Percentiles rank a stretch among this genome's conserved stretches.
Evolutionary conservation across 176 grass and related monocot genomes (phyloP).

Genomic region (Tillandsia fasciculata): DNA sequence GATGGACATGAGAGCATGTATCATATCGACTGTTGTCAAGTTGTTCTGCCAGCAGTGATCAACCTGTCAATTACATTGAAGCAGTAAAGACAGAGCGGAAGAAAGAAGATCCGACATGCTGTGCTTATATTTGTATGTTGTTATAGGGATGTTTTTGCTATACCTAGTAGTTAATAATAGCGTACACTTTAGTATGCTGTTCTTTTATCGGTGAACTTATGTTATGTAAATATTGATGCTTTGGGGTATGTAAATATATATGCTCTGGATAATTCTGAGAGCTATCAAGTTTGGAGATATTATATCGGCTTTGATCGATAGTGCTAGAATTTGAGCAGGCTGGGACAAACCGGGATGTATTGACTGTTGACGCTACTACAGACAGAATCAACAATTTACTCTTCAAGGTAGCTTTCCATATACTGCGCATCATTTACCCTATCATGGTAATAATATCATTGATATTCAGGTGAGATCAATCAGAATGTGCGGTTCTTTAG

Average conservation of each 20-base stretch:
- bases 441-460: slow-evolving; percentile 14
- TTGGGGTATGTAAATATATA: not conserved
- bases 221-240: not conserved
- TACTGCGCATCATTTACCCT: not conserved
- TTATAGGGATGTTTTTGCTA: too few species aligned
- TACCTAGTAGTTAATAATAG: too few species aligned
- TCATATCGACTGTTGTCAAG: not conserved
- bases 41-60: not conserved
- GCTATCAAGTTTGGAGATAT: not conserved
- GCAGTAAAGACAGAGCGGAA: too few species aligned
- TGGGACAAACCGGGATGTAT: slow-evolving; percentile 63
- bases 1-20: too few species aligned
- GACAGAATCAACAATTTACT: slow-evolving; percentile 81
- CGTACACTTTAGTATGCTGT: too few species aligned
- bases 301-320: slow-evolving; percentile 7
- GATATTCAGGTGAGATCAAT: slow-evolving; percentile 74
- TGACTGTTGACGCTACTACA: slow-evolving; percentile 65
- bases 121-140: too few species aligned
- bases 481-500: slow-evolving; percentile 89
- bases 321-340: slow-evolving; percentile 38
- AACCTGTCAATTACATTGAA: too few species aligned
- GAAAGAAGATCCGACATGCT: too few species aligned
- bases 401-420: slow-evolving; percentile 52
- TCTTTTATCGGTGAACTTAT: not conserved
- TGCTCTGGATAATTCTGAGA: not conserved